These are phyloP conservation scores for Laburnicola sp. DNA, from an alignment of 2,329 filamentous ascomycete genomes.

Conservation along the genomic window DNA sequence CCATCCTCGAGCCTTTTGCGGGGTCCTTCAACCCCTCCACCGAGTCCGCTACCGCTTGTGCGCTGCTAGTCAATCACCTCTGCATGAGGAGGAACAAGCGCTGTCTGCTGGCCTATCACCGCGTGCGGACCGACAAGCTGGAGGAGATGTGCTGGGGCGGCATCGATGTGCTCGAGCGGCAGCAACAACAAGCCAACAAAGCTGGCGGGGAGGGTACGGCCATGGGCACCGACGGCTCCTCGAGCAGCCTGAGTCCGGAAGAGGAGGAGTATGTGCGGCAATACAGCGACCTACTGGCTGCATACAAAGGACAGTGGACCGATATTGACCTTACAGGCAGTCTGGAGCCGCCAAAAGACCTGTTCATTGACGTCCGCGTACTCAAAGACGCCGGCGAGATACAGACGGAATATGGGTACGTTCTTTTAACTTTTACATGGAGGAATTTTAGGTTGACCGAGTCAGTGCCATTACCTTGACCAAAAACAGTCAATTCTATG, in stretches of 20 bases:
- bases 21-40: conserved; percentile 82
- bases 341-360: conserved; percentile 87
- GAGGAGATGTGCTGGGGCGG: conserved; percentile 94
- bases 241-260: conserved; percentile 86
- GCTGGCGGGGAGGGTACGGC: conserved; percentile 36
- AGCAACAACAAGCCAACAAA: conserved; percentile 51
- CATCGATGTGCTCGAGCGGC: conserved; percentile 74
- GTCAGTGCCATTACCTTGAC: conserved; percentile 87
- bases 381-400: conserved; percentile 97
- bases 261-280: conserved; percentile 95
- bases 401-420: conserved; percentile 96
- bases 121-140: conserved; percentile 84
- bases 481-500: conserved; percentile 98
- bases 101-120: conserved; percentile 91
- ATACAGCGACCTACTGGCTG: conserved; percentile 89
- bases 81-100: conserved; percentile 96
- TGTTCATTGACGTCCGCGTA: conserved; percentile 96
- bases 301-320: conserved; percentile 97
- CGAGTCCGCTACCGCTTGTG: conserved; percentile 82
- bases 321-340: conserved; percentile 95
- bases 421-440: conserved; percentile 16
- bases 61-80: conserved; percentile 88
- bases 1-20: conserved; percentile 78
- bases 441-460: conserved; percentile 8
- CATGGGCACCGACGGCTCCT: conserved; percentile 53